Base-by-base conservation (phyloP, 2,329 filamentous ascomycete species). In the Cladobotryum mycophilum region DNA sequence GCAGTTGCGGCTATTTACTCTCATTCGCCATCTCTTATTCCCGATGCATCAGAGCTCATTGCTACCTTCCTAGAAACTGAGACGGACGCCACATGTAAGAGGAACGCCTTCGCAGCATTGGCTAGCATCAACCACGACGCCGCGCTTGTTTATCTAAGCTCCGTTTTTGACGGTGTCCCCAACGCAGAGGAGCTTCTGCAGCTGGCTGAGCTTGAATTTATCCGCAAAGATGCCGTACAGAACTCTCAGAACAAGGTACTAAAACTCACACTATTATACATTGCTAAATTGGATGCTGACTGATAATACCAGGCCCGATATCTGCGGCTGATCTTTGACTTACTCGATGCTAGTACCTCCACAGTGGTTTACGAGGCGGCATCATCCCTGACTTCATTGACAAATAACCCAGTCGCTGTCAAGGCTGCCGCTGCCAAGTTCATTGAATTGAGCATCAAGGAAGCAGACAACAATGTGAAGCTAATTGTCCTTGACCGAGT, bases 391-490 rank as follows among this genome's bases (percentile, higher is more conserved):
- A 97, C 92, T 6, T 85, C 91, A 1, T 80, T 99, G 48, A 99
- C 93, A 17, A 95, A 82, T 70, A 99, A 99, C 71, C 92, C 93
- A 1, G 93, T 99, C 12, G 93, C 93, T 15, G 92, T 99, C 53
- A 99, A 97, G 73, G 93, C 93, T 22, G 93, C 93, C 9, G 93
- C 93, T 13, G 81, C 83, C 60, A 99, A 99, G 66, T 93, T 99
- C 67, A 96, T 97, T 57, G 93, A 99, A 69, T 78, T 99, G 8
- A 90, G 88, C 66, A 96, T 99, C 67, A 96, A 95, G 72, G 93
- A 97, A 71, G 86, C 93, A 1, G 93, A 99, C 69, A 99, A 99
- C 76, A 99, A 99, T 65, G 93, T 99, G 57, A 99, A 99, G 74
- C 84, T 99, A 42, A 99, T 99, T 60, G 93, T 99, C 17, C 78